Base-by-base conservation (phyloP, 2,329 filamentous ascomycete species). In the Periconia sp. region DNA sequence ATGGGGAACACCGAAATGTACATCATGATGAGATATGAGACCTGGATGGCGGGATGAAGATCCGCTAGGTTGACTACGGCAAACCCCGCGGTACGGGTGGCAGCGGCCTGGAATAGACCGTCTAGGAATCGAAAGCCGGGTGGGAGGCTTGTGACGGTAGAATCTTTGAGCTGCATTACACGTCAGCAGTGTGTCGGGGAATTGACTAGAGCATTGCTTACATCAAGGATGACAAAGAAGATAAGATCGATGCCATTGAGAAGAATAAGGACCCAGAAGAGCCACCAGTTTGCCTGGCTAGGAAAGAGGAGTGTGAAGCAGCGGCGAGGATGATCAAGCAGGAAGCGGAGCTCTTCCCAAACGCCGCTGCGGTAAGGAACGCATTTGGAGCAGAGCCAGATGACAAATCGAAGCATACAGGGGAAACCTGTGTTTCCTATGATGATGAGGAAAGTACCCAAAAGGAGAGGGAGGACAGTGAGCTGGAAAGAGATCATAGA, bases 11-110 rank as follows among this genome's bases (percentile, higher is more conserved):
- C 89, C 44, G 92, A 96, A 50, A 97, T 96, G 71, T 97, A 97
- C 94, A 97, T 97, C 94, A 97, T 97, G 70, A 97, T 86, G 71
- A 97, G 77, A 73, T 96, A 97, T 17, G 91, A 89, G 11, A 95
- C 90, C 61, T 96, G 92, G 44, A 96, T 89, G 3, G 88, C 94
- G 1, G 94, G 92, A 55, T 97, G 92, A 2, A 99, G 76, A 0
- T 81, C 73, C 2, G 87, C 76, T 26, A 97, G 74, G 64, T 87
- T 90, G 56, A 97, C 82, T 21, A 88, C 88, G 1, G 88, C 80
- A 62, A 96, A 96, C 0, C 94, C 92, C 3, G 94, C 92, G 0
- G 94, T 97, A 64, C 94, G 80, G 1, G 92, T 97, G 4, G 89
- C 86, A 0, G 87, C 85, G 1, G 92, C 92, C 69, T 96, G 92